Conservation (phyloP, 768 basidiomycete genomes). For the Macrolepiota dolichaula region DNA sequence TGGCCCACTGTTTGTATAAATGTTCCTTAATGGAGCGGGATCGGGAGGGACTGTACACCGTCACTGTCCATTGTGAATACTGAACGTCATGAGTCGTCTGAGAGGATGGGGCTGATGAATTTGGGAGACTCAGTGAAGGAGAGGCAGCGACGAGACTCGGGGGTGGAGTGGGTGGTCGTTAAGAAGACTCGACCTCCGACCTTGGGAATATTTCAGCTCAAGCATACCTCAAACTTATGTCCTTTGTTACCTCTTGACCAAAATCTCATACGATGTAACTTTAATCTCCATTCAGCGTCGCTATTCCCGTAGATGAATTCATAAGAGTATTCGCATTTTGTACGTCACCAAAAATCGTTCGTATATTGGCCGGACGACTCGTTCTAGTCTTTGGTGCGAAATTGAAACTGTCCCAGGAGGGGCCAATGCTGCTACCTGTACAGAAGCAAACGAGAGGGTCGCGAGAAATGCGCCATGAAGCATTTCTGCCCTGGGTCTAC, state of each 20-base stretch:
- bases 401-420: conserved; percentile 40
- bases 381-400: conserved; percentile 30
- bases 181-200: conserved; percentile 27
- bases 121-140: conserved; percentile 48
- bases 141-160: conserved; percentile 34
- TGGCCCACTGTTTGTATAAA: conserved; percentile 33
- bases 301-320: conserved; percentile 16
- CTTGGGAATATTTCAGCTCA: not conserved
- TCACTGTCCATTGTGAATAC: conserved; percentile 25
- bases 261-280: conserved; percentile 38
- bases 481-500: not conserved
- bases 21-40: conserved; percentile 22
- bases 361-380: conserved; percentile 28
- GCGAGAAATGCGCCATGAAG: not conserved
- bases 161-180: conserved; percentile 21
- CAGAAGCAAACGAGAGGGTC: not conserved
- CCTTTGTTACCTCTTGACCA: conserved; percentile 28
- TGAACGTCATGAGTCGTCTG: conserved; percentile 36
- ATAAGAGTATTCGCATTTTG: conserved; percentile 23
- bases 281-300: conserved; percentile 25
- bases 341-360: conserved; percentile 24
- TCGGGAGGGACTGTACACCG: conserved; percentile 29
- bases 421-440: conserved; percentile 17
- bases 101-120: conserved; percentile 40
- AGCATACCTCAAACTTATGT: too few relatives aligned